Percentiles rank a stretch among this genome's conserved stretches.
phyloP scores from a whole-genome alignment of 2,329 filamentous ascomycete species.

The Cladosporium oxysporum region DNA sequence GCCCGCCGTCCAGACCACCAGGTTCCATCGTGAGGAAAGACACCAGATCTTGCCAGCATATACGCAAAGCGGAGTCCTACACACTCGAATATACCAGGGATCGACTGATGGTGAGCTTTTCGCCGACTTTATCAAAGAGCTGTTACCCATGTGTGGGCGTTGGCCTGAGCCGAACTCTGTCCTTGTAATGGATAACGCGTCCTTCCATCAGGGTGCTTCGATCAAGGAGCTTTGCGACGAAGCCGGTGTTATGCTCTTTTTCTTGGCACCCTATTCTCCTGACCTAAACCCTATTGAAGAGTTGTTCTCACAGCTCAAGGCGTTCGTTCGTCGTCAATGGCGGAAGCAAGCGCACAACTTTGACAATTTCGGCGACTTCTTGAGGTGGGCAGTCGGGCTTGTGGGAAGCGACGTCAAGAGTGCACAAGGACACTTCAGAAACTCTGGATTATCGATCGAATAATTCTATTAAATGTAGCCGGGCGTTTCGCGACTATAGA shows the following conservation, averaged over 20 bases:
- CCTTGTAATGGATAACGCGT: conserved; percentile 9
- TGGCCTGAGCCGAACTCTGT: conserved; percentile 19
- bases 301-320: conserved; percentile 31
- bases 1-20: conserved; percentile 12
- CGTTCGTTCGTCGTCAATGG: conserved; percentile 23
- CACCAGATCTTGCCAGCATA: conserved; percentile 19
- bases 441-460: conserved; percentile 17
- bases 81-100: conserved; percentile 9
- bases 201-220: not conserved
- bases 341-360: conserved; percentile 10
- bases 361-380: conserved; percentile 19
- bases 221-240: conserved; percentile 20
- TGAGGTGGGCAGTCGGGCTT: conserved; percentile 16
- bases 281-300: conserved; percentile 26
- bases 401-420: no score
- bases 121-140: conserved; percentile 10
- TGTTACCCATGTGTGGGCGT: conserved; percentile 13
- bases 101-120: conserved; percentile 9
- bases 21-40: conserved; percentile 19
- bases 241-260: conserved; percentile 20
- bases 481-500: conserved; percentile 4
- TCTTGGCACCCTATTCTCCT: conserved; percentile 24
- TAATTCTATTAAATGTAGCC: not conserved
- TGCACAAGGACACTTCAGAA: conserved; percentile 21
- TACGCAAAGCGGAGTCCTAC: conserved; percentile 8